phyloP scores from a whole-genome alignment of 2,329 filamentous ascomycete species.

The Ophiostoma piceae region DNA sequence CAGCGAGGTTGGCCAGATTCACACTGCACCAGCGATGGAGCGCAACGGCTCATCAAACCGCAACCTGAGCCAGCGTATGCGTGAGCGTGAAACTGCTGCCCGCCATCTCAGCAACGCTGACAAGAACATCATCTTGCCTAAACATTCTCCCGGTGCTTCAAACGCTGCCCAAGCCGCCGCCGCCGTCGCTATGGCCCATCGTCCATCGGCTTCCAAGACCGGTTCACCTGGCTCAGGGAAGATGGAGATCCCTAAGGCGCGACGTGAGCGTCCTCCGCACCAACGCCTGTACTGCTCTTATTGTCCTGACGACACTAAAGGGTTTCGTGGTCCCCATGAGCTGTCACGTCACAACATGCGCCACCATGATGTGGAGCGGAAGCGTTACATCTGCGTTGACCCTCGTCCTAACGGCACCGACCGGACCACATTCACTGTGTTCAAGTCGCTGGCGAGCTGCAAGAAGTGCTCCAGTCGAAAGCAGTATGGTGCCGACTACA shows the following conservation, averaged over 20 bases:
- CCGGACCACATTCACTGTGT: slow-evolving; percentile 44
- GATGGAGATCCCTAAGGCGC: slow-evolving; percentile 39
- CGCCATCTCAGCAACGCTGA: slow-evolving; percentile 41
- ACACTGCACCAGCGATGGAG: slow-evolving; percentile 45
- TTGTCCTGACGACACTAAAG: slow-evolving; percentile 68
- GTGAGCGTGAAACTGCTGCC: slow-evolving; percentile 44
- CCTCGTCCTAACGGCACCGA: slow-evolving; percentile 40
- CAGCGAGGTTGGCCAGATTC: slow-evolving; percentile 39
- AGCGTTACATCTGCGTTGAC: slow-evolving; percentile 56
- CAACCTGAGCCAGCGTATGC: slow-evolving; percentile 35
- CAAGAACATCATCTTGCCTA: slow-evolving; percentile 40
- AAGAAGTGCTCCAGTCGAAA: slow-evolving; percentile 75
- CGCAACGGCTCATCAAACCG: slow-evolving; percentile 40
- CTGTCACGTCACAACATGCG: slow-evolving; percentile 60
- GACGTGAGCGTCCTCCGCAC: slow-evolving; percentile 59
- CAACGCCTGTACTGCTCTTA: slow-evolving; percentile 64
- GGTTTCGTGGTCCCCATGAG: slow-evolving; percentile 84
- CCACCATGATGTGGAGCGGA: slow-evolving; percentile 56
- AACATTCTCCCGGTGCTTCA: slow-evolving; percentile 29
- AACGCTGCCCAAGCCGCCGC: not conserved
- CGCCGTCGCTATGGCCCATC: not conserved
- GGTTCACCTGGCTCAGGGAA: slow-evolving; percentile 34
- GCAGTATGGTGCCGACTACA: slow-evolving; percentile 87
- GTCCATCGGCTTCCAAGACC: not conserved
- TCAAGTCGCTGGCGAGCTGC: slow-evolving; percentile 68